These are phyloP conservation scores for Diaporthe humulicola DNA, from an alignment of 2,329 filamentous ascomycete species.

Conservation along the genomic window DNA sequence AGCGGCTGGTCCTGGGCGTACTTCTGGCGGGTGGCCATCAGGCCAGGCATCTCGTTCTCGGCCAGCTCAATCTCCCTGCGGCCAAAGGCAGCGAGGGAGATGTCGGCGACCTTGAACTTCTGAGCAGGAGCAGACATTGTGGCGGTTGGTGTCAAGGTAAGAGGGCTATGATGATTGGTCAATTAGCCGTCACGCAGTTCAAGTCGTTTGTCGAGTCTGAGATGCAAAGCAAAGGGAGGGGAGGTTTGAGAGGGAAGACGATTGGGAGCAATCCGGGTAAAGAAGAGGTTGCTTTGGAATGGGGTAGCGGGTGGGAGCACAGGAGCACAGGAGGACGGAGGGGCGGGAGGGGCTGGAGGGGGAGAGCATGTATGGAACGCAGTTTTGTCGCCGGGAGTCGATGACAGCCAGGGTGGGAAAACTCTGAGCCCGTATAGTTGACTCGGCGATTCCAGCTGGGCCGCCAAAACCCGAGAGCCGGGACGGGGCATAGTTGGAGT, in stretches of 20 bases:
- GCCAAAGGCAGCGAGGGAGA: constrained; percentile 97
- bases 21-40: constrained; percentile 94
- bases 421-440: constrained; percentile 37
- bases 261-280: neutral
- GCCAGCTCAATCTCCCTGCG: constrained; percentile 99
- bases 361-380: neutral
- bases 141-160: neutral
- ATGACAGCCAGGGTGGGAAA: constrained; percentile 23
- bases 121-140: constrained; percentile 83
- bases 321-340: constrained; percentile 23
- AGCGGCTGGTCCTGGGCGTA: constrained; percentile 95
- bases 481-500: neutral
- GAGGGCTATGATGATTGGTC: constrained; percentile 7
- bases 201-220: constrained; percentile 25
- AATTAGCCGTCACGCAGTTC: constrained; percentile 33
- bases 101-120: constrained; percentile 99
- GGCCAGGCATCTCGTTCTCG: constrained; percentile 96
- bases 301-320: constrained; percentile 35
- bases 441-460: constrained; percentile 23
- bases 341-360: constrained; percentile 35
- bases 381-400: constrained; percentile 7
- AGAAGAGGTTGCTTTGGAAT: neutral
- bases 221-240: neutral
- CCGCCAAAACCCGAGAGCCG: constrained; percentile 28
- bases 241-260: too few relatives aligned